Base-by-base conservation (phyloP, 2,329 filamentous ascomycete genomes). In the Hymenotorrendiella dingleyae region DNA sequence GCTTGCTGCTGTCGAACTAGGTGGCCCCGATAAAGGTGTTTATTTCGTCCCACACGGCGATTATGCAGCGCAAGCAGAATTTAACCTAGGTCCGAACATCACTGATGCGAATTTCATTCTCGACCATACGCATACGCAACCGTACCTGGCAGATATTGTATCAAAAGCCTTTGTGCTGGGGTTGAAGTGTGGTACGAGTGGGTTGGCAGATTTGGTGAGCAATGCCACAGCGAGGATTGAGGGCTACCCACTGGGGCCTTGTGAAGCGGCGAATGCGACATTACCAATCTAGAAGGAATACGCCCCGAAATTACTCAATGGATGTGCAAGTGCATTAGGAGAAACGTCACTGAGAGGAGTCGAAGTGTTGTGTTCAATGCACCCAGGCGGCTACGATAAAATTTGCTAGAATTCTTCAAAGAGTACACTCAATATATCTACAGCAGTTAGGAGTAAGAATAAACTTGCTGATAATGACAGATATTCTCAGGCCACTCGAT, bases 111-210 rank as follows among this genome's bases (percentile, higher is more conserved):
- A 70, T 43, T 82, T 69, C 49, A 72, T 75, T 0, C 63, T 66
- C 20, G 76, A 80, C 53, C 76, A 81, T 57, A 80, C 75, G 4
- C 78, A 81, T 58, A 80, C 76, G 7, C 73, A 67, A 52, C 64
- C 72, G 0, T 63, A 59, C 6, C 75, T 75, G 0, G 76, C 77
- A 1, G 65, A 73, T 50, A 57, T 72, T 10, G 71, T 76, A 10
- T 69, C 73, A 0, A 64, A 72, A 54, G 71, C 75, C 2, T 81
- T 81, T 55, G 49, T 52, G 6, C 24, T 54, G 19, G 51, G 48
- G 3, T 17, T 54, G 30, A 54, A 54, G 33, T 54, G 51, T 42
- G 51, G 51, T 19, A 49, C 45, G 22, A 40, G 36, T 21, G 40
- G 40, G 20, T 17, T 53, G 35, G 11, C 27, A 36, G 30, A 38